Conservation (phyloP, 148 eudicot genomes). For the Fallopia convolvulus region DNA sequence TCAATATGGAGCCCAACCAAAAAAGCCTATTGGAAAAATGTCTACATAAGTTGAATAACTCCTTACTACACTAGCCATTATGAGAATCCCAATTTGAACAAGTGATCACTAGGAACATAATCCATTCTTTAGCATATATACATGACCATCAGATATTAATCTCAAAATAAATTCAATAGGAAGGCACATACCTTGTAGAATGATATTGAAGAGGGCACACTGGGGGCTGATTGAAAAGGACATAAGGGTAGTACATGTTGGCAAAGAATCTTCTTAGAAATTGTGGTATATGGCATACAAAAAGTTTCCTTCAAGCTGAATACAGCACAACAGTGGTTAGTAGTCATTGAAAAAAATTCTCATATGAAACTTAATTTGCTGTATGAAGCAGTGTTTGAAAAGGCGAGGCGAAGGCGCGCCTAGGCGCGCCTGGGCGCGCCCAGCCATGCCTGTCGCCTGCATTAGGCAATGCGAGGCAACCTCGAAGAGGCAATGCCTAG, state of each 20-base stretch:
- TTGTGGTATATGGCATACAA: slow-evolving; percentile 60
- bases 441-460: too few relatives aligned
- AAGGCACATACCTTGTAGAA: slow-evolving; percentile 60
- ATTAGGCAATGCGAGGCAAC: too few relatives aligned
- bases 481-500: too few relatives aligned
- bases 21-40: not conserved
- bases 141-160: not conserved
- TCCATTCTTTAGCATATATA: not conserved
- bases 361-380: not conserved
- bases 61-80: not conserved
- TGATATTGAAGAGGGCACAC: slow-evolving; percentile 55
- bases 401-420: too few relatives aligned
- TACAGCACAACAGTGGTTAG: not conserved
- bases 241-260: slow-evolving; percentile 67
- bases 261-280: slow-evolving; percentile 66
- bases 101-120: not conserved
- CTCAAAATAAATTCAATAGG: not conserved
- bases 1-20: not conserved
- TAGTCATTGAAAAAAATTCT: not conserved
- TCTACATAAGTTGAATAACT: not conserved
- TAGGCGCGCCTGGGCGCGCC: too few relatives aligned
- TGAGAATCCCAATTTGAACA: not conserved
- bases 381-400: not conserved
- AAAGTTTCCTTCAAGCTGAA: slow-evolving; percentile 87
- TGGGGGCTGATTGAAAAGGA: slow-evolving; percentile 45